A percentile compares a stretch with the other conserved stretches of the same genome.
Conservation (phyloP, 371 early-diverging fungal genomes). For the Capillidium rhysosporum region DNA sequence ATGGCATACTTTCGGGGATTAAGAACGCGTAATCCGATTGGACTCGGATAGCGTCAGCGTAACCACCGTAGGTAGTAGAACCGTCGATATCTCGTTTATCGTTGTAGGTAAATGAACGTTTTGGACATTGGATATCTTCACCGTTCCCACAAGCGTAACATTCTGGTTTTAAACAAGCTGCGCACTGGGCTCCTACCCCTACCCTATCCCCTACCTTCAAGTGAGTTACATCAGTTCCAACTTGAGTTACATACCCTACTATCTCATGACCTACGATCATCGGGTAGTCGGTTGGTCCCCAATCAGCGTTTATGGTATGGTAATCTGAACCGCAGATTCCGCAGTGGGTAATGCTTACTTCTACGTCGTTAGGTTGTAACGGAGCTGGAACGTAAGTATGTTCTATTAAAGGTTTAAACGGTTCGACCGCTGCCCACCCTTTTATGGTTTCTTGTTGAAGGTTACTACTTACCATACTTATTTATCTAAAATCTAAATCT, state of each 20-base stretch:
- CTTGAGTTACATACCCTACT: constrained; percentile 34
- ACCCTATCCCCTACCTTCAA: constrained; percentile 50
- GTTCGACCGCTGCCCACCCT: constrained; percentile 16
- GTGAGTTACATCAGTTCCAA: constrained; percentile 23
- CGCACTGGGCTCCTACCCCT: constrained; percentile 43
- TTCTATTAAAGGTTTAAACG: constrained; percentile 14
- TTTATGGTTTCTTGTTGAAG: too few species aligned
- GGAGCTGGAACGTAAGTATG: constrained; percentile 22
- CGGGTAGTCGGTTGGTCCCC: constrained; percentile 19
- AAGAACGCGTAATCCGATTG: constrained; percentile 25
- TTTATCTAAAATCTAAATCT: too few species aligned
- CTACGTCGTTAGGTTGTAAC: constrained; percentile 22
- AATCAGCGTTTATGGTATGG: constrained; percentile 38
- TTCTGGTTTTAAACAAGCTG: constrained; percentile 19
- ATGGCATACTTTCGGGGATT: constrained; percentile 24
- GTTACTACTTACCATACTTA: too few species aligned
- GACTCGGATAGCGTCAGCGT: constrained; percentile 17
- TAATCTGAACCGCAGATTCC: constrained; percentile 39
- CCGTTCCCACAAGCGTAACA: constrained; percentile 45
- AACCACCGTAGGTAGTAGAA: constrained; percentile 22
- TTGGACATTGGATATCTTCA: constrained; percentile 39
- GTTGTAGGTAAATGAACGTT: constrained; percentile 18
- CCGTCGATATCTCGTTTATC: not conserved
- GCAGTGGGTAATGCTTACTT: constrained; percentile 24
- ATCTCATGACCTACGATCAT: constrained; percentile 62